Base-by-base conservation (phyloP, 345 rosid genomes). In the Clarkia xantiana region DNA sequence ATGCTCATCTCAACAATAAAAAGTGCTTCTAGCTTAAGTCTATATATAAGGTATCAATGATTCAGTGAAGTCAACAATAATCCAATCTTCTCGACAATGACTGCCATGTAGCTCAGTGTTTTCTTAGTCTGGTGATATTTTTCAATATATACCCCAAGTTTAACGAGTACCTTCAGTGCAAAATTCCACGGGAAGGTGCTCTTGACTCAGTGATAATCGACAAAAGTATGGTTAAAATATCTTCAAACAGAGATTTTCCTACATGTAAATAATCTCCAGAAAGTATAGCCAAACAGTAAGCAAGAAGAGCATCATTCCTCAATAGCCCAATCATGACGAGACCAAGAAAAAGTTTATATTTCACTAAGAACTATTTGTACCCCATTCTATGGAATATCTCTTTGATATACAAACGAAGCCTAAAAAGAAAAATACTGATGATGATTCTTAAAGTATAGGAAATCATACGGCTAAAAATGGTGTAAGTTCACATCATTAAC, bases 91-190 rank as follows among this genome's bases (percentile, higher is more conserved):
- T 77, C 78, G 10, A 86, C 70, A 50, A 86, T 81, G 49, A 74
- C 71, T 58, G 15, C 55, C 75, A 70, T 68, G 65, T 77, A 90
- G 68, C 75, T 74, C 56, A 44, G 42, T 56, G 46, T 66, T 69
- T 75, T 86, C 53, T 79, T 86, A 43, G 58, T 53, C 39, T 86
- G 84, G 20, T 64, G 53, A 70, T 46, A 67, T 42, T 42, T 70
- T 42, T 76, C 63, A 68, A 83, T 61, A 66, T 65, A 79, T 38
- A 72, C 76, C 64, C 94, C 94, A 65, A 86, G 72, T 51, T 71
- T 65, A 49, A 73, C 81, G 18, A 86, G 67, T 25, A 89, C 89
- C 61, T 75, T 81, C 71, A 90, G 54, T 20, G 82, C 75, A 58
- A 76, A 62, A 63, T 71, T 80, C 94, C 97, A 86, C 52, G 60